phyloP scores from a whole-genome alignment of 2,329 filamentous ascomycete genomes.

The Clonostachys rosea region DNA sequence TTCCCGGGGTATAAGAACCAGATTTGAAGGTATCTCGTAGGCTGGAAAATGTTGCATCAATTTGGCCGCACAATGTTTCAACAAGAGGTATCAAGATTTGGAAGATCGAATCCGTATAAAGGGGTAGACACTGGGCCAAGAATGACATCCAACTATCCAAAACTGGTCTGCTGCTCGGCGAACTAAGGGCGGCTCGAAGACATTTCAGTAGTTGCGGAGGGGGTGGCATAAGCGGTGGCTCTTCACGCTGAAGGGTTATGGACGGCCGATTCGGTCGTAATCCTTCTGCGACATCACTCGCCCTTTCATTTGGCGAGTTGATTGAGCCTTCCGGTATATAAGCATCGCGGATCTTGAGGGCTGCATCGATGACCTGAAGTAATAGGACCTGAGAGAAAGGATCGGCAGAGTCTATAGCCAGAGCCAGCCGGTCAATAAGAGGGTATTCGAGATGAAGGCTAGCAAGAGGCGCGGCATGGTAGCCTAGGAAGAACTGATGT shows the following conservation, averaged over 20 bases:
- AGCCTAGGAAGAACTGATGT: constrained; percentile 63
- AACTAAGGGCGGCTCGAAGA: constrained; percentile 75
- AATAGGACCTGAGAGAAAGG: constrained; percentile 72
- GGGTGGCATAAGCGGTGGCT: constrained; percentile 34
- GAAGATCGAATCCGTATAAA: constrained; percentile 82
- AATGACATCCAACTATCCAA: constrained; percentile 92
- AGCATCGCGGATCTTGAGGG: constrained; percentile 60
- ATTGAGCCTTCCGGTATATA: constrained; percentile 22
- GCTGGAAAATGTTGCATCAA: constrained; percentile 66
- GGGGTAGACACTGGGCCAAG: constrained; percentile 74
- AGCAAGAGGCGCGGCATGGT: constrained; percentile 53
- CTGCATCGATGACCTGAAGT: constrained; percentile 71
- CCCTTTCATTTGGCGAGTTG: constrained; percentile 42
- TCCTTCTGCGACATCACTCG: constrained; percentile 33
- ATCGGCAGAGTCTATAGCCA: constrained; percentile 57
- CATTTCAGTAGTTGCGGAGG: constrained; percentile 75
- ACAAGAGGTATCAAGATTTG: constrained; percentile 87
- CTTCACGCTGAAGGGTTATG: constrained; percentile 16
- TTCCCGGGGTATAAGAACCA: constrained; percentile 9
- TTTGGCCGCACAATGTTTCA: constrained; percentile 79
- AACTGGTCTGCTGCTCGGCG: constrained; percentile 66
- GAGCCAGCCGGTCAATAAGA: constrained; percentile 64
- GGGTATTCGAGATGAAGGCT: constrained; percentile 65
- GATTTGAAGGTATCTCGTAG: constrained; percentile 60
- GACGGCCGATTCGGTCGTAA: constrained; percentile 31